phyloP scores from a whole-genome alignment of 148 eudicot species.

The Arbutus unedo region DNA sequence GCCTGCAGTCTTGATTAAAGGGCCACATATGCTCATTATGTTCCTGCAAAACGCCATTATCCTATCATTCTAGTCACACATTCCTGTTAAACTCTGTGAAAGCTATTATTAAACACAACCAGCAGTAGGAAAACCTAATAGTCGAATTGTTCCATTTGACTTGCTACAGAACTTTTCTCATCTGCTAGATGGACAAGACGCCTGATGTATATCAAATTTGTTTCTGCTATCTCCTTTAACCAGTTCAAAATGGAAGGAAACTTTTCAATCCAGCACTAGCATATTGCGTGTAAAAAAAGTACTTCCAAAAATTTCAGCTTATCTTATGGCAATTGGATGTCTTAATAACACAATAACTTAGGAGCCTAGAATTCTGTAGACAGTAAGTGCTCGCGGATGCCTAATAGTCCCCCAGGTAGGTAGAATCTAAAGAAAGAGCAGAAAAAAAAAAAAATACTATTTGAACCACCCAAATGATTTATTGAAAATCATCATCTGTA shows the following conservation, averaged over 20 bases:
- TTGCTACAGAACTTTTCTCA: not conserved
- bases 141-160: not conserved
- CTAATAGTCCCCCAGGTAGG: not conserved
- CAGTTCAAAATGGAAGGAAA: not conserved
- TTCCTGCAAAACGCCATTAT: not conserved
- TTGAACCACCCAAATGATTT: conserved; percentile 7
- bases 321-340: not conserved
- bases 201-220: not conserved
- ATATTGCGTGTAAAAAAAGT: not conserved
- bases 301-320: not conserved
- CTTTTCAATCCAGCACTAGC: not conserved
- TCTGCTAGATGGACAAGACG: not conserved
- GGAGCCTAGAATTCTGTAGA: not conserved
- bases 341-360: not conserved
- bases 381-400: not conserved
- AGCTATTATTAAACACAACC: not conserved
- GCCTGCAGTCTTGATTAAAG: not conserved
- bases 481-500: conserved; percentile 42
- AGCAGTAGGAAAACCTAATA: not conserved
- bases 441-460: not conserved
- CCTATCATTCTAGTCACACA: not conserved
- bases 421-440: not conserved
- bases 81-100: not conserved
- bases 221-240: not conserved
- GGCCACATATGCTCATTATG: not conserved